Evolutionary conservation across 805 yeast species (phyloP), one percentile per base, ranked within the genome.

Genomic region (Peterozyma toletana): DNA sequence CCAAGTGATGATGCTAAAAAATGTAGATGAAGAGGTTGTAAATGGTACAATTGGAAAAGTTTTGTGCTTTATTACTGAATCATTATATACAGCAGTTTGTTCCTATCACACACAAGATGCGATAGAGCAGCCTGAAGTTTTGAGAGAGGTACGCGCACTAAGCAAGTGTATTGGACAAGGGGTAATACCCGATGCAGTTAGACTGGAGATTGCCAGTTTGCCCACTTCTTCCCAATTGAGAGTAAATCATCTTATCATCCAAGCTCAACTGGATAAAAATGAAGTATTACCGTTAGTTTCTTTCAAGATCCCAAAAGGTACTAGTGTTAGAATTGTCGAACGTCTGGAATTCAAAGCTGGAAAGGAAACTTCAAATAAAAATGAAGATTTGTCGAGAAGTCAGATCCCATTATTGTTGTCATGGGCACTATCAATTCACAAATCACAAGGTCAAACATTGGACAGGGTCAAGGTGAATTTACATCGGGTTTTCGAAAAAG

Each of bases 1-100:
- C 0, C 99, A 93, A 61, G 97, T 93, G 1, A 90, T 93, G 96
- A 80, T 87, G 72, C 64, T 93, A 51, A 87, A 86, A 54, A 93
- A 93, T 58, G 71, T 75, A 29, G 90, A 86, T 50, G 83, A 78
- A 9, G 64, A 70, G 2, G 66, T 93, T 34, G 98, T 93, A 35
- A 93, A 93, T 63, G 99, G 99, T 2, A 78, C 96, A 0, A 67
- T 91, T 34, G 99, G 99, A 0, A 77, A 71, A 34, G 83, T 93
- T 1, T 52, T 78, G 7, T 79, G 73, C 14, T 81, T 84, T 50
- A 62, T 73, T 40, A 46, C 50, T 51, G 56, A 56, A 31, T 46
- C 31, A 43, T 51, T 51, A 49, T 72, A 46, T 55, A 48, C 41
- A 33, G 47, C 38, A 48, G 58, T 49, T 35, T 43, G 33, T 54